A percentile compares a stretch with the other conserved stretches of the same genome.
phyloP scores from a whole-genome alignment of 257 asterid genomes.

The Anisodus acutangulus region DNA sequence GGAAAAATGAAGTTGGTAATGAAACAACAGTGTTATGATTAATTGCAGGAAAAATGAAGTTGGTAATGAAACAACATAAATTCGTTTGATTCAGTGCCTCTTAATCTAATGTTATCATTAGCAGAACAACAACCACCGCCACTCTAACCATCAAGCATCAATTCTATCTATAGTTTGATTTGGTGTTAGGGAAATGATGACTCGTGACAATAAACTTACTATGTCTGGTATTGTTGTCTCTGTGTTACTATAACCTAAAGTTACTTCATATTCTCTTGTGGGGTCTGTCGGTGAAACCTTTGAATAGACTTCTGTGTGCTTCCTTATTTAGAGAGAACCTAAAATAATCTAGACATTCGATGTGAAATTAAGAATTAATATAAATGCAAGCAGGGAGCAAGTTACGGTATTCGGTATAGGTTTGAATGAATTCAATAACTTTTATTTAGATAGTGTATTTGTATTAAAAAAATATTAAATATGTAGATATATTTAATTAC shows the following conservation, averaged over 20 bases:
- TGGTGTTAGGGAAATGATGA: not conserved
- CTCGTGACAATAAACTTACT: not conserved
- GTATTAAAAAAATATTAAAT: no score
- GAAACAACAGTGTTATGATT: no score
- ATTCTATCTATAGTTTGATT: not conserved
- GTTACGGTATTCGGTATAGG: no score
- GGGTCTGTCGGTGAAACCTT: not conserved
- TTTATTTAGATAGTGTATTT: no score
- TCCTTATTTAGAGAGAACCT: conserved; percentile 1
- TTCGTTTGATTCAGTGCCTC: conserved; percentile 25
- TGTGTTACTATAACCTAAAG: not conserved
- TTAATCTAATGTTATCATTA: conserved; percentile 24
- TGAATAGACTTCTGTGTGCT: not conserved
- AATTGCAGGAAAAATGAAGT: no score
- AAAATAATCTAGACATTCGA: not conserved
- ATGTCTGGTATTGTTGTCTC: not conserved
- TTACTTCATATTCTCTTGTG: not conserved
- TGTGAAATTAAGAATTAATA: conserved; percentile 18
- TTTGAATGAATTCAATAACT: no score
- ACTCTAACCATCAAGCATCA: conserved; percentile 23
- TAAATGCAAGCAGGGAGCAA: not conserved
- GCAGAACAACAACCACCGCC: conserved; percentile 14
- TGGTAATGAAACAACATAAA: not conserved
- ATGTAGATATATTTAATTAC: no score
- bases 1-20: conserved; percentile 19